phyloP scores from a whole-genome alignment of 768 basidiomycete species.

The Collybiopsis luxurians region DNA sequence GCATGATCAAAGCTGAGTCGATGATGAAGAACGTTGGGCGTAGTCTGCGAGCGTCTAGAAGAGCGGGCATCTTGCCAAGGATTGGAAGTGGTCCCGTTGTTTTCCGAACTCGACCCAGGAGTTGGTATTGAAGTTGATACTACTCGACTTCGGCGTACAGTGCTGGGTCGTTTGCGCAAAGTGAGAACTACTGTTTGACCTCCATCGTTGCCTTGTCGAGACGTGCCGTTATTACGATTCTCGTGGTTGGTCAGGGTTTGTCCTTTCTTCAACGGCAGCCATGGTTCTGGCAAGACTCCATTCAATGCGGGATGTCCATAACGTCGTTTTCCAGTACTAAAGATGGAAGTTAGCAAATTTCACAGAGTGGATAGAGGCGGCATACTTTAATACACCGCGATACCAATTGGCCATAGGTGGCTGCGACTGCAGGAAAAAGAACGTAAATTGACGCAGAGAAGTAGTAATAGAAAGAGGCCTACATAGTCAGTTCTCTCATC shows the following conservation, averaged over 20 bases:
- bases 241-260: constrained; percentile 69
- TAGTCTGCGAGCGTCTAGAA: constrained; percentile 20
- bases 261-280: constrained; percentile 88
- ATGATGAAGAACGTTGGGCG: constrained; percentile 37
- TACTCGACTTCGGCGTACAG: constrained; percentile 33
- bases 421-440: constrained; percentile 60
- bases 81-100: constrained; percentile 37
- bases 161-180: constrained; percentile 68
- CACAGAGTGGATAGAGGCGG: not conserved
- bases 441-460: constrained; percentile 9
- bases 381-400: constrained; percentile 85
- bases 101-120: constrained; percentile 16
- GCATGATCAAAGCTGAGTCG: constrained; percentile 83
- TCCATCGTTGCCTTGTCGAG: constrained; percentile 36
- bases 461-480: constrained; percentile 16
- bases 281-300: constrained; percentile 90
- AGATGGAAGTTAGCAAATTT: constrained; percentile 3
- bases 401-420: constrained; percentile 98
- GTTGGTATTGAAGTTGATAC: constrained; percentile 3
- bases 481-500: constrained; percentile 92
- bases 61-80: constrained; percentile 61
- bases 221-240: constrained; percentile 27
- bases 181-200: constrained; percentile 79
- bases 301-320: constrained; percentile 95
- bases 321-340: constrained; percentile 87